These are phyloP conservation scores for Leccinum subrobustum DNA, from an alignment of 1,284 basidiomycete genomes.

Conservation along the genomic window DNA sequence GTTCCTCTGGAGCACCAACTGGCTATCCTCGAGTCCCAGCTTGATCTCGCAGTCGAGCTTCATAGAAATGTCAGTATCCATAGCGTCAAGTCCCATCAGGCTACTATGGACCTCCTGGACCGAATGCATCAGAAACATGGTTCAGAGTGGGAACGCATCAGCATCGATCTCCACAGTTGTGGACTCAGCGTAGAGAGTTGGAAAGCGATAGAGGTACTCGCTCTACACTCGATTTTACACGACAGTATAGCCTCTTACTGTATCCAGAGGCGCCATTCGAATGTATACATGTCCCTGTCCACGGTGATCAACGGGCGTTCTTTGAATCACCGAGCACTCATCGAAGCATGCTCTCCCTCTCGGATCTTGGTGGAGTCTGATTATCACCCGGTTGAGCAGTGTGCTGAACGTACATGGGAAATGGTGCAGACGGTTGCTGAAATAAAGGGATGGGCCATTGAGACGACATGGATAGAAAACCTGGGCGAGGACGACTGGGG, in stretches of 20 bases:
- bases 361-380: constrained; percentile 81
- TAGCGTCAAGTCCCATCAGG: constrained; percentile 70
- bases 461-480: constrained; percentile 53
- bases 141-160: constrained; percentile 55
- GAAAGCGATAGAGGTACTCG: constrained; percentile 59
- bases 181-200: constrained; percentile 69
- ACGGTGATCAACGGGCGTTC: constrained; percentile 74
- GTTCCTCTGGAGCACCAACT: constrained; percentile 76
- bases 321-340: constrained; percentile 54
- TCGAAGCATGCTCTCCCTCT: constrained; percentile 53
- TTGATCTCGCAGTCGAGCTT: constrained; percentile 73
- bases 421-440: constrained; percentile 64
- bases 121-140: constrained; percentile 53
- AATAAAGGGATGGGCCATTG: constrained; percentile 64
- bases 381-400: constrained; percentile 54
- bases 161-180: constrained; percentile 78
- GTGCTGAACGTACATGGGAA: constrained; percentile 61
- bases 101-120: constrained; percentile 60
- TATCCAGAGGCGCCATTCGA: constrained; percentile 58
- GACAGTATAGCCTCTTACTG: constrained; percentile 8
- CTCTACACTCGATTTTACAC: constrained; percentile 1
- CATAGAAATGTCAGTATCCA: constrained; percentile 74
- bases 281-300: constrained; percentile 77
- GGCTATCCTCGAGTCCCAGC: constrained; percentile 68
- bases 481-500: constrained; percentile 50